Evolutionary conservation across 1,284 basidiomycete genomes (phyloP).

Genomic region (Pholiota adiposa): DNA sequence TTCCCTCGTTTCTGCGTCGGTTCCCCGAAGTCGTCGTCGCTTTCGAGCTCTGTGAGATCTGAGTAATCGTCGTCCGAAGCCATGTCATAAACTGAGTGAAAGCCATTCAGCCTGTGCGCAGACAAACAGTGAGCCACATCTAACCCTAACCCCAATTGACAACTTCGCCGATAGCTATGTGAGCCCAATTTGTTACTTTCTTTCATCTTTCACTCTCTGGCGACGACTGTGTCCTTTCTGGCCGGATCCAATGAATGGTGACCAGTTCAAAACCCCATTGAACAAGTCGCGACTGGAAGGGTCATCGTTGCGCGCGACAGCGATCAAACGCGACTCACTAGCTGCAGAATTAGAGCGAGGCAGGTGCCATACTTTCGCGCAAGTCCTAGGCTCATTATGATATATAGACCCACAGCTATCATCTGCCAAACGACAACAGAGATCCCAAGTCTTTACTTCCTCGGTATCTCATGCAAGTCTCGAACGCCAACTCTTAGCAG

Average conservation of each 20-base stretch:
- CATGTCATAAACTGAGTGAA: constrained; percentile 9
- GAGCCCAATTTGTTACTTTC: too few relatives aligned
- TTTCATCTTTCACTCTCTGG: neutral
- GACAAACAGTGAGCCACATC: neutral
- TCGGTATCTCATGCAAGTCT: constrained; percentile 60
- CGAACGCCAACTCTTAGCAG: constrained; percentile 62
- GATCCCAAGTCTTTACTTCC: constrained; percentile 59
- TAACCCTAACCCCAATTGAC: constrained; percentile 11
- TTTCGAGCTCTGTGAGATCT: constrained; percentile 47
- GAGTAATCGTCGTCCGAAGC: constrained; percentile 38
- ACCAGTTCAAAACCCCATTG: constrained; percentile 26
- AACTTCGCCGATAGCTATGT: too few relatives aligned
- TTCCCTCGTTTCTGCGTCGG: constrained; percentile 20
- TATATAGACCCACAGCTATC: constrained; percentile 60
- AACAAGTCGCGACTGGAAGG: constrained; percentile 14
- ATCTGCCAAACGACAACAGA: constrained; percentile 63
- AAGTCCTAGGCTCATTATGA: constrained; percentile 2
- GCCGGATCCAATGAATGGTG: constrained; percentile 14
- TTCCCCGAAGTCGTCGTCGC: constrained; percentile 27
- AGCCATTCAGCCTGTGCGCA: neutral
- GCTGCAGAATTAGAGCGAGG: constrained; percentile 70
- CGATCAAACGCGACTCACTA: constrained; percentile 60
- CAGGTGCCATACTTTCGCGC: constrained; percentile 23
- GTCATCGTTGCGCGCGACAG: constrained; percentile 27
- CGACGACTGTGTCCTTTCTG: neutral